Evolutionary conservation across 495 filamentous ascomycete species (phyloP).

Genomic region (Xylaria palmicola): DNA sequence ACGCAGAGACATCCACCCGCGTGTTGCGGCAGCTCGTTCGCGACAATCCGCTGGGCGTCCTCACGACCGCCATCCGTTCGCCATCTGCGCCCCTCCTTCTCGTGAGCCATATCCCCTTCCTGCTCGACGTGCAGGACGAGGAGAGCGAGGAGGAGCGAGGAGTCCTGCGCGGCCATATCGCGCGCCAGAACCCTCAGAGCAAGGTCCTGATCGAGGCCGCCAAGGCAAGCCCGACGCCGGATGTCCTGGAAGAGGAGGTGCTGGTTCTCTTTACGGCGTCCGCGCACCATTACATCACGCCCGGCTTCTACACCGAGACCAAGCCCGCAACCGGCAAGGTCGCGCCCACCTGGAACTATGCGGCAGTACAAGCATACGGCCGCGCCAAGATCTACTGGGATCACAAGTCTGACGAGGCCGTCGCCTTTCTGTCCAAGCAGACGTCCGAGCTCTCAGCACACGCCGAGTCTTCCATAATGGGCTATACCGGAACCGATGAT

Average conservation of each 20-base stretch:
- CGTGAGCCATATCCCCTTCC: conserved; percentile 55
- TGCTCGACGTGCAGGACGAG: conserved; percentile 48
- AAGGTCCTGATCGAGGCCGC: conserved; percentile 54
- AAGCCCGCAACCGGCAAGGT: conserved; percentile 58
- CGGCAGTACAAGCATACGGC: conserved; percentile 58
- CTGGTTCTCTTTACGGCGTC: conserved; percentile 54
- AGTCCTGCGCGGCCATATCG: conserved; percentile 54
- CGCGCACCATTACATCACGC: conserved; percentile 56
- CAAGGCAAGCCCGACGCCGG: conserved; percentile 9
- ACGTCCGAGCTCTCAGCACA: conserved; percentile 47
- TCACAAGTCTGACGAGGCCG: conserved; percentile 32
- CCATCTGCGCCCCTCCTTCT: conserved; percentile 46
- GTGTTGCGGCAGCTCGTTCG: conserved; percentile 48
- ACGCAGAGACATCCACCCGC: conserved; percentile 43
- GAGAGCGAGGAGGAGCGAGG: conserved; percentile 30
- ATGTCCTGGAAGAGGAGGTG: conserved; percentile 40
- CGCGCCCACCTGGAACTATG: conserved; percentile 63
- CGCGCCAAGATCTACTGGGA: conserved; percentile 48
- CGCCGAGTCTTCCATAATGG: conserved; percentile 51
- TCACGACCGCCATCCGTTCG: conserved; percentile 55
- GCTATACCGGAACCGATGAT: conserved; percentile 35
- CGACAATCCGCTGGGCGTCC: conserved; percentile 53
- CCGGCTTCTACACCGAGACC: conserved; percentile 59
- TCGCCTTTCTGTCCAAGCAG: conserved; percentile 43
- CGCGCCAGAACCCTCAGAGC: conserved; percentile 54